Evolutionary conservation across 192 early-diverging fungal species (phyloP), one percentile per base, ranked within the genome.

Genomic region (Geranomyces variabilis): DNA sequence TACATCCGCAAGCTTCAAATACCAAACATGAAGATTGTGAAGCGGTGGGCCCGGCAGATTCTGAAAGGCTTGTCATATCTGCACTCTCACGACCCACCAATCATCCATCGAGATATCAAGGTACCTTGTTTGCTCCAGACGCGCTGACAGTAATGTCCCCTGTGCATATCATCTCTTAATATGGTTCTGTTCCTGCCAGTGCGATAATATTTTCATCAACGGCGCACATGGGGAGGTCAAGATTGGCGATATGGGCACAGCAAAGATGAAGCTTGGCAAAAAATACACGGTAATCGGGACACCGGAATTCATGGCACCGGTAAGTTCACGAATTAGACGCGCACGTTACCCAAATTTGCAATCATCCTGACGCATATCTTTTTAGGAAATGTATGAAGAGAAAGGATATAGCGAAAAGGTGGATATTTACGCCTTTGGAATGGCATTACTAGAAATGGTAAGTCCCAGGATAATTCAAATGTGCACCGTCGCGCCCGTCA

Each of bases 141-240:
- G n/a, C n/a, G n/a, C 28, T 0, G n/a, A 1, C 58, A 60, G 29
- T 22, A 22, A 0, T 14, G 29, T 14, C n/a, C 21, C 1, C 26
- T 28, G n/a, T 22, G 24, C 34, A 14, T 63, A 6, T 8, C 46
- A 7, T 47, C 1, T 31, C 36, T 26, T 24, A 59, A 58, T 48
- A n/a, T 65, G 4, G 41, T 46, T 21, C 12, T 43, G 30, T 69
- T 43, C 19, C 1, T 36, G 29, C 41, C 33, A 84, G 76, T 92
- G 91, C 63, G 92, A 93, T 67, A 93, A 93, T 56, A 93, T 93
- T 58, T 93, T 93, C 65, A 93, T 93, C 66, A 93, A 93, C 76
- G 91, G 91, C 26, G 88, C 88, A 0, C 89, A 93, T 74, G 91
- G 91, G 4, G 90, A 91, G 70, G 90, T 91, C 62, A 93, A 93